Conservation (phyloP, 2,329 filamentous ascomycete species). For the Aspergillus neoniger region DNA sequence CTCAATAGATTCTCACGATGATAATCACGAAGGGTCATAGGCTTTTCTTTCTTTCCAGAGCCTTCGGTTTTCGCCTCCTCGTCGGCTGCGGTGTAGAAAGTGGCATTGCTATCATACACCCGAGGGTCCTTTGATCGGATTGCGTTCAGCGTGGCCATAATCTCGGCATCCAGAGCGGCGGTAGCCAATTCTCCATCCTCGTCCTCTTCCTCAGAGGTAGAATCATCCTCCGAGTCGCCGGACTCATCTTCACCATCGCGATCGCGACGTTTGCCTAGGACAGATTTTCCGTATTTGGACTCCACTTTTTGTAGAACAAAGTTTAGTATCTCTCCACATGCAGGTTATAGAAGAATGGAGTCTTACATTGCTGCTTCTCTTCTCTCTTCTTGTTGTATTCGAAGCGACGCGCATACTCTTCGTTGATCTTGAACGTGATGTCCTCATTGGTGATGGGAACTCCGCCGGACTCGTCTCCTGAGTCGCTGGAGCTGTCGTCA, state of each 20-base stretch:
- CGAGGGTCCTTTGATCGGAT: constrained; percentile 88
- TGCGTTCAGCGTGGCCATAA: constrained; percentile 81
- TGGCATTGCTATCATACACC: constrained; percentile 78
- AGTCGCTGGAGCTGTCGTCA: constrained; percentile 43
- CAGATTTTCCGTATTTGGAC: constrained; percentile 71
- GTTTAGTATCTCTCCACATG: constrained; percentile 2
- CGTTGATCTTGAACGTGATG: constrained; percentile 74
- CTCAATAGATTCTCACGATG: constrained; percentile 86
- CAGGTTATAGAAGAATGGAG: background rate
- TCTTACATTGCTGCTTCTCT: constrained; percentile 64
- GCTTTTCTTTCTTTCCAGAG: constrained; percentile 70
- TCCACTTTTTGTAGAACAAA: constrained; percentile 62
- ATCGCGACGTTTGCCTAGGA: constrained; percentile 41
- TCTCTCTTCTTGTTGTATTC: constrained; percentile 98
- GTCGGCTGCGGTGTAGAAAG: constrained; percentile 72
- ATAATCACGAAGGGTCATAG: constrained; percentile 84
- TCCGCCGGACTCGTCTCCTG: constrained; percentile 44
- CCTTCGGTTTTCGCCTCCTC: constrained; percentile 46
- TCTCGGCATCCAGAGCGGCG: constrained; percentile 80
- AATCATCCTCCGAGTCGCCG: constrained; percentile 64
- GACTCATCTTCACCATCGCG: constrained; percentile 44
- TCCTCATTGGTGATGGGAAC: constrained; percentile 36
- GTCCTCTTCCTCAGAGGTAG: constrained; percentile 75
- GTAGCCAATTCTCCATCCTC: constrained; percentile 90
- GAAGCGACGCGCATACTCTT: constrained; percentile 84